Evolutionary conservation across 192 early-diverging fungal genomes (phyloP), one percentile per base, ranked within the genome.

Genomic region (Entrophospora sp.): DNA sequence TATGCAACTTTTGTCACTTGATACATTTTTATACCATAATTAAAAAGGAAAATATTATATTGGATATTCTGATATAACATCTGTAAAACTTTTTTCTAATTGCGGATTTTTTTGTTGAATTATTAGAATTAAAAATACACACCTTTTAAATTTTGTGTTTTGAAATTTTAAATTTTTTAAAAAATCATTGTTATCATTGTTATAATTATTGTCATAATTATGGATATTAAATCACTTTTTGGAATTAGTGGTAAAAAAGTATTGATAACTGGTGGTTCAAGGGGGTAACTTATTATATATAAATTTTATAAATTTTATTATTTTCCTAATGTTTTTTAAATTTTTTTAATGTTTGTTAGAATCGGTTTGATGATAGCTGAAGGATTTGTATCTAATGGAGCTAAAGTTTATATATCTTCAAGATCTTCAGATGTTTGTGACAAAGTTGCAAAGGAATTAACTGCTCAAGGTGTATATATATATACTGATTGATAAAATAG

Each of bases 401-500:
- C 90, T 61, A 87, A 80, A 71, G 95, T 97, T 25, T 97, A 94
- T 72, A 94, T 97, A 68, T 85, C 89, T 35, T 88, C 87, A 30
- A 83, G 95, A 64, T 22, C 7, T 0, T 27, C 13, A 12, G 18
- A 63, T 10, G 44, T 14, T 27, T 63, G 61, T 46, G 61, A 63
- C 48, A 14, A 63, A 36, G 44, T 48, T 35, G 61, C 61, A 5
- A 48, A 63, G 35, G 32, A 63, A 14, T 49, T 63, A 63, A 32
- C 31, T 32, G 42, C 24, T 30, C 10, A 46, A 48, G 61, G 61
- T 63, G n/a, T 6, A 1, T 18, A 25, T 40, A 42, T 14, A 42
- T 18, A 40, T n/a, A n/a, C n/a, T n/a, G n/a, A n/a, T n/a, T n/a
- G n/a, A n/a, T n/a, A n/a, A n/a, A n/a, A n/a, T n/a, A n/a, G n/a